Base-by-base conservation (phyloP, 2,329 filamentous ascomycete genomes). In the Sclerotinia borealis region DNA sequence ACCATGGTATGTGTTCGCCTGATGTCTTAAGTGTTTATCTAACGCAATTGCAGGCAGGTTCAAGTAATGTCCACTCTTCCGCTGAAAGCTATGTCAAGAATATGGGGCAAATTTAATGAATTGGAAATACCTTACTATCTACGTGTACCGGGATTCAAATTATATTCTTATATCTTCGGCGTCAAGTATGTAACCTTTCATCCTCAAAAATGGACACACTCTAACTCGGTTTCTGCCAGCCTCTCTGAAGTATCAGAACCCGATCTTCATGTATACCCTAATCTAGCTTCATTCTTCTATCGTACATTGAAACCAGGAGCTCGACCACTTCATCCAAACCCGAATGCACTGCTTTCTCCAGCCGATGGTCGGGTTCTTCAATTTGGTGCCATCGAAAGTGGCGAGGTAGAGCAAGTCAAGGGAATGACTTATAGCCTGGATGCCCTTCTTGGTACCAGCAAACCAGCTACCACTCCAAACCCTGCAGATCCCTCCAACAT, bases 361-460 rank as follows among this genome's bases (percentile, higher is more conserved):
- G 86, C 95, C 6, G 95, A 99, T 75, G 95, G 95, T 52, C 89
- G 90, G 67, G 84, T 99, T 51, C 84, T 99, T 31, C 93, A 98
- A 72, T 97, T 92, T 70, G 95, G 95, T 13, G 87, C 87, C 70
- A 97, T 99, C 63, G 89, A 96, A 72, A 87, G 93, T 71, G 93
- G 93, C 54, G 92, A 97, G 73, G 96, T 99, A 49, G 95, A 99
- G 76, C 95, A 99, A 78, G 93, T 99, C 68, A 99, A 99, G 78
- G 95, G 95, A 65, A 95, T 99, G 83, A 99, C 95, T 0, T 99
- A 99, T 77, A 96, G 89, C 69, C 84, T 99, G 61, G 95, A 99
- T 74, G 93, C 95, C 9, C 83, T 99, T 1, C 83, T 99, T 2
- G 95, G 95, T 59, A 86, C 84, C 68, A 80, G 81, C 66, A 84